Evolutionary conservation across 305 asterid genomes (phyloP).

Genomic region (Fraxinus latifolia): DNA sequence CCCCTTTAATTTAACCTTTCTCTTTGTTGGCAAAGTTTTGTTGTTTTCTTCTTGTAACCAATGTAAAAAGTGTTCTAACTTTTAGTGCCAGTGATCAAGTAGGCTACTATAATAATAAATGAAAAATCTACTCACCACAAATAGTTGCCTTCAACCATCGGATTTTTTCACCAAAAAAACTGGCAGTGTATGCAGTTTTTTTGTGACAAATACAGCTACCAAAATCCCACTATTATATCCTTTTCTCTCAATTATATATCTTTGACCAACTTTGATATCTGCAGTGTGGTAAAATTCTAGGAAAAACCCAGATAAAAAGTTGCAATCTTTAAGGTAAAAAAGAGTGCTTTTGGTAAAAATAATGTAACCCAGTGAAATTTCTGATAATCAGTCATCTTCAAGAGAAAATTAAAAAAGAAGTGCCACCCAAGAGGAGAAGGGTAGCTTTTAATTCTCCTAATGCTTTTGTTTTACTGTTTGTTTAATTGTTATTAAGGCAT

Average conservation of each 20-base stretch:
- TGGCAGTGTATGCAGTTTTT: neutral
- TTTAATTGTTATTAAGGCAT: constrained; percentile 41
- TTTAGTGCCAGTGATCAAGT: neutral
- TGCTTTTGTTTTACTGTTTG: constrained; percentile 59
- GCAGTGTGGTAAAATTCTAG: neutral
- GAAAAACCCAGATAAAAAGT: neutral
- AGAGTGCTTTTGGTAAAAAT: neutral
- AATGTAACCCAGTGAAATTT: neutral
- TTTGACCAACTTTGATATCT: neutral
- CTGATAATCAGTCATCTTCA: constrained; percentile 42
- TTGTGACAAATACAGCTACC: neutral
- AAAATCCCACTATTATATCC: neutral
- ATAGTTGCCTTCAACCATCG: neutral
- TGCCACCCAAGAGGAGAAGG: constrained; percentile 44
- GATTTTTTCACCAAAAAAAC: neutral
- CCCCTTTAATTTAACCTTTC: neutral
- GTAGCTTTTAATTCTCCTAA: constrained; percentile 39
- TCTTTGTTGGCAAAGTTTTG: neutral
- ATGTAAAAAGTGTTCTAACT: neutral
- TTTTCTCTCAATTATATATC: neutral
- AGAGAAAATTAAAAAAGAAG: constrained; percentile 27
- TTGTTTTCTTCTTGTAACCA: neutral
- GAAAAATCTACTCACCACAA: neutral
- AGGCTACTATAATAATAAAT: neutral
- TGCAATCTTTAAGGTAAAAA: neutral